These are phyloP conservation scores for Mycena epipterygia DNA, from an alignment of 768 basidiomycete genomes.

Conservation along the genomic window DNA sequence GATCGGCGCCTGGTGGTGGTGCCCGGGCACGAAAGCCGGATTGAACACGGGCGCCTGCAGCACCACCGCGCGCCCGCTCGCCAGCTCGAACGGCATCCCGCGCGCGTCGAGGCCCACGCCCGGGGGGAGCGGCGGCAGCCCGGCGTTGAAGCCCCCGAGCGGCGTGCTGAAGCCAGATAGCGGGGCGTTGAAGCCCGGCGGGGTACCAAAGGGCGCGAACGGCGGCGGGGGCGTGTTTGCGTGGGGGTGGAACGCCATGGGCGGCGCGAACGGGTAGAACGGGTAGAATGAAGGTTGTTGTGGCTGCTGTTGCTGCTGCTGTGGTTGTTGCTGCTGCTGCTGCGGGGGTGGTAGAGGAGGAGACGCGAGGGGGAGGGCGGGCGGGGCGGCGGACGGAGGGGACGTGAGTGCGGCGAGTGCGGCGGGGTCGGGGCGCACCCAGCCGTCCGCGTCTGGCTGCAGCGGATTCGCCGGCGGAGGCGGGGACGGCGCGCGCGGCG, in stretches of 20 bases:
- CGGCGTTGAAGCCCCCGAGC: conserved; percentile 64
- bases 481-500: neutral
- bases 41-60: conserved; percentile 63
- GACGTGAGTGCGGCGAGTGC: conserved; percentile 24
- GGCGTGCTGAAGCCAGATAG: conserved; percentile 22
- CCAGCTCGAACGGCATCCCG: conserved; percentile 85
- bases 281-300: no score
- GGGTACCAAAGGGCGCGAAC: neutral
- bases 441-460: conserved; percentile 35
- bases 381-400: conserved; percentile 8
- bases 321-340: neutral
- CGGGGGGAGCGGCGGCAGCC: conserved; percentile 77
- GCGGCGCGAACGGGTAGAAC: neutral
- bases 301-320: no score
- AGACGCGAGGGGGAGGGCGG: neutral
- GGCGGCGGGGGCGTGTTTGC: conserved; percentile 10
- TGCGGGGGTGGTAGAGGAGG: neutral
- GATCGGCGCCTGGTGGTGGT: no score
- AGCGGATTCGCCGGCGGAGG: conserved; percentile 8
- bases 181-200: conserved; percentile 14
- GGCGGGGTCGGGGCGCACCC: conserved; percentile 32
- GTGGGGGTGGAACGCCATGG: conserved; percentile 19
- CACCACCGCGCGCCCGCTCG: conserved; percentile 86
- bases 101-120: conserved; percentile 82
- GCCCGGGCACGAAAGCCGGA: conserved; percentile 60